Evolutionary conservation across 768 basidiomycete genomes (phyloP), one percentile per base, ranked within the genome.

Genomic region (Holtermannia corniformis): DNA sequence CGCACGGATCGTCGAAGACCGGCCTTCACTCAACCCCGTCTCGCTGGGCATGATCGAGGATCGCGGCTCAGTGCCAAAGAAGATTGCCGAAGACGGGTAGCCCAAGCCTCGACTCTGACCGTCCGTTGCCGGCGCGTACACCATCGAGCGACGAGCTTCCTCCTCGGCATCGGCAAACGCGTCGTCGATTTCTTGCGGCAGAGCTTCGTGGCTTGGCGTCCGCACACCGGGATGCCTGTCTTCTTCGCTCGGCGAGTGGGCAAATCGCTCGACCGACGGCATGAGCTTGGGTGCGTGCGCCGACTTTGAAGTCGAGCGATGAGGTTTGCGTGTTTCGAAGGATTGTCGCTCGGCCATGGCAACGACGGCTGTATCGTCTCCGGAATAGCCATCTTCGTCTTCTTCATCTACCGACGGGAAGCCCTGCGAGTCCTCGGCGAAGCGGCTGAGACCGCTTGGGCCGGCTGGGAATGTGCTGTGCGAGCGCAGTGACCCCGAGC

Each of bases 81-180:
- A 64, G 45, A 72, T 72, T 2, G 62, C 63, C 5, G 63, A 63
- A 21, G 61, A 54, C n/a, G 68, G 68, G 46, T 70, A 72, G 23
- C 68, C 68, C 3, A 72, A 49, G 22, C 65, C 70, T 4, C 56
- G 55, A 40, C 57, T 51, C 47, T 63, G 60, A 20, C 32, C 47
- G 22, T 37, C 41, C n/a, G 32, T 43, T 14, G 19, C 27, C 0
- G 57, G 56, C 0, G 60, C 62, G 46, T 62, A 64, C 22, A 55
- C 44, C 19, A 52, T 58, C 23, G 65, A 63, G 32, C 60, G 49
- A 24, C 67, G 58, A 3, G 55, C 55, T 24, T 63, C 62, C 20
- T 70, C 67, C 0, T 67, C 71, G 42, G 68, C 71, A 23, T 62
- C 62, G 41, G 64, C 67, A 22, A 61, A 59, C 2, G 61, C 65